Conservation (phyloP, 2,329 filamentous ascomycete genomes). For the Aureobasidium zeae region DNA sequence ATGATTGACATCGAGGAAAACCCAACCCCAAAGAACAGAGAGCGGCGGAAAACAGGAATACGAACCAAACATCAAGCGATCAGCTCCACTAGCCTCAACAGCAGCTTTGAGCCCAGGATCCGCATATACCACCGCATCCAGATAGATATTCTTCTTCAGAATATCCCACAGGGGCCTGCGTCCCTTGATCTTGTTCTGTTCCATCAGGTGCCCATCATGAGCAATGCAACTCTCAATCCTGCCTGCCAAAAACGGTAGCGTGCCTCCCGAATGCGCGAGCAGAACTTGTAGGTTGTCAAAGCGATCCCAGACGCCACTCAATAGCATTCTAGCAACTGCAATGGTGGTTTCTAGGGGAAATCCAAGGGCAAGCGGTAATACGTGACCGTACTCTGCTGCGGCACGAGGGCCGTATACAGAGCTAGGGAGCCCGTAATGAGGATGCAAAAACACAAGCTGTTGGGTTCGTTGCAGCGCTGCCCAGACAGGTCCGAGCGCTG, state of each 20-base stretch:
- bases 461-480: slow-evolving; percentile 54
- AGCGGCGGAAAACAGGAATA: not conserved
- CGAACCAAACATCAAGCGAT: slow-evolving; percentile 60
- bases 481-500: slow-evolving; percentile 61
- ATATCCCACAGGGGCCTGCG: slow-evolving; percentile 55
- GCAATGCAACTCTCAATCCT: slow-evolving; percentile 78
- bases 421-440: slow-evolving; percentile 79
- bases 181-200: slow-evolving; percentile 50
- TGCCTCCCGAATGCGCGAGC: slow-evolving; percentile 80
- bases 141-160: slow-evolving; percentile 66
- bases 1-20: not conserved
- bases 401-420: slow-evolving; percentile 68
- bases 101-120: slow-evolving; percentile 64
- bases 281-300: slow-evolving; percentile 62
- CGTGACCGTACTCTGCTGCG: slow-evolving; percentile 65
- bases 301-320: slow-evolving; percentile 76
- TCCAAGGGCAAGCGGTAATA: slow-evolving; percentile 73
- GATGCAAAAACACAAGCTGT: slow-evolving; percentile 73
- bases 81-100: slow-evolving; percentile 55
- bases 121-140: slow-evolving; percentile 80
- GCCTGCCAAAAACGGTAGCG: slow-evolving; percentile 78
- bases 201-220: slow-evolving; percentile 68
- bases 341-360: slow-evolving; percentile 93
- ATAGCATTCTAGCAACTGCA: slow-evolving; percentile 74
- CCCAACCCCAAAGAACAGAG: not conserved